phyloP scores from a whole-genome alignment of 129 eudicot genomes.

The Smallanthus sonchifolius region DNA sequence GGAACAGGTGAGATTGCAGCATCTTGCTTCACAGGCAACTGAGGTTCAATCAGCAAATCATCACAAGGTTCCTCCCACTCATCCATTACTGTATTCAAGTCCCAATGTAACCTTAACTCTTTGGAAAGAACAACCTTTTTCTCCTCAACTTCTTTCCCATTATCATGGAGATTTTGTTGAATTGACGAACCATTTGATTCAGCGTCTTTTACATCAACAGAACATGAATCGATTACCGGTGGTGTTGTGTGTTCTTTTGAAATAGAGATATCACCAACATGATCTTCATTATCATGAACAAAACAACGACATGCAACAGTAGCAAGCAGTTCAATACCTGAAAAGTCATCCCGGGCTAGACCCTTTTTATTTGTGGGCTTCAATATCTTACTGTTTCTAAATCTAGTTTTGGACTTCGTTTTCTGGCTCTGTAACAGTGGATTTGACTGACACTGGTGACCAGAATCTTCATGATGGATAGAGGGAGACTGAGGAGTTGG shows the following conservation, averaged over 20 bases:
- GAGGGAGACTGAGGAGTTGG: conserved; percentile 22
- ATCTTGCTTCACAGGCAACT: conserved; percentile 10
- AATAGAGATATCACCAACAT: not conserved
- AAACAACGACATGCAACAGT: conserved; percentile 28
- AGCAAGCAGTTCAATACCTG: conserved; percentile 39
- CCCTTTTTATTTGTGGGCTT: conserved; percentile 9
- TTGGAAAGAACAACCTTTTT: conserved; percentile 8
- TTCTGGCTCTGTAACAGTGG: conserved; percentile 16
- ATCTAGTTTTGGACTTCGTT: conserved; percentile 17
- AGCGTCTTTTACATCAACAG: conserved; percentile 5
- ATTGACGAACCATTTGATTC: conserved; percentile 12
- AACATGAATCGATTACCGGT: not conserved
- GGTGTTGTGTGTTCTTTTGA: conserved; percentile 16
- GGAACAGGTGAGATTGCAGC: conserved; percentile 1
- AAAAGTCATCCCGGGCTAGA: conserved; percentile 5
- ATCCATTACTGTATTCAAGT: conserved; percentile 34
- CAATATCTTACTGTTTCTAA: conserved; percentile 5
- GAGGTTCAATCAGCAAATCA: conserved; percentile 3
- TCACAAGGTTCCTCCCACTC: conserved; percentile 38
- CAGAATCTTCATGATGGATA: conserved; percentile 15
- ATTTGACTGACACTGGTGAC: conserved; percentile 7
- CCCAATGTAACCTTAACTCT: conserved; percentile 37
- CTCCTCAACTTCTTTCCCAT: conserved; percentile 6
- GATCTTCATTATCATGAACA: conserved; percentile 14
- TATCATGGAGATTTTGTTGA: conserved; percentile 2